Evolutionary conservation across 2,329 filamentous ascomycete species (phyloP).

Genomic region (Exophiala viscosa): DNA sequence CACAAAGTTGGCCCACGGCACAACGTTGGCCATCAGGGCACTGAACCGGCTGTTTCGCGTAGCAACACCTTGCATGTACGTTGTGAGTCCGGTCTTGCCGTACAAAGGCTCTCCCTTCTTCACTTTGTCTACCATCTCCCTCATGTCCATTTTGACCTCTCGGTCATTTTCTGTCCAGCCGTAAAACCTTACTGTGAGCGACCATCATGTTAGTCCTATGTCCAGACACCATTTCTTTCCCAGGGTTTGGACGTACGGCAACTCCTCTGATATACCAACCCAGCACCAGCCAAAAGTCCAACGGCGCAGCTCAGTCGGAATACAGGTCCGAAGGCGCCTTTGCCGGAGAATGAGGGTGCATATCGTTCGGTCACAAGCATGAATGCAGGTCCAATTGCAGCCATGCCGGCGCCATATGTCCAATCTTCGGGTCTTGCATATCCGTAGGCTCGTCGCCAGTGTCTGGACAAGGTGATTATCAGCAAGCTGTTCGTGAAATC

Average conservation of each 20-base stretch:
- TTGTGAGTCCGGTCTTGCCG: constrained; percentile 70
- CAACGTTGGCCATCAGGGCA: constrained; percentile 73
- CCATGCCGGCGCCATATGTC: constrained; percentile 62
- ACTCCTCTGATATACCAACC: constrained; percentile 81
- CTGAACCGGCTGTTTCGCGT: constrained; percentile 90
- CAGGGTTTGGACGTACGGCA: constrained; percentile 60
- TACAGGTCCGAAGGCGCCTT: constrained; percentile 73
- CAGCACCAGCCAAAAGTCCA: constrained; percentile 72
- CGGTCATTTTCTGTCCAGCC: constrained; percentile 88
- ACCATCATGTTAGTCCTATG: background rate
- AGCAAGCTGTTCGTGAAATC: constrained; percentile 18
- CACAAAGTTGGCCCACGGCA: constrained; percentile 98
- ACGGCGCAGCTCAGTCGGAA: constrained; percentile 75
- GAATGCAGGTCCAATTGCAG: constrained; percentile 67
- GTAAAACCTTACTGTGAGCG: constrained; percentile 77
- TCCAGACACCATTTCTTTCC: background rate
- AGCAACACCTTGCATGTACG: constrained; percentile 91
- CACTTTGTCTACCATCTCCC: constrained; percentile 94
- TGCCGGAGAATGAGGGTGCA: constrained; percentile 78
- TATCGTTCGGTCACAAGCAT: constrained; percentile 79
- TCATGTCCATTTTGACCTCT: constrained; percentile 94
- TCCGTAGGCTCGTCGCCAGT: constrained; percentile 81
- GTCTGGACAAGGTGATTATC: constrained; percentile 53
- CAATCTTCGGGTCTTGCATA: constrained; percentile 89
- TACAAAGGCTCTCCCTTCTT: constrained; percentile 89